Base-by-base conservation (phyloP, 2,329 filamentous ascomycete species). In the Beauveria sp. region DNA sequence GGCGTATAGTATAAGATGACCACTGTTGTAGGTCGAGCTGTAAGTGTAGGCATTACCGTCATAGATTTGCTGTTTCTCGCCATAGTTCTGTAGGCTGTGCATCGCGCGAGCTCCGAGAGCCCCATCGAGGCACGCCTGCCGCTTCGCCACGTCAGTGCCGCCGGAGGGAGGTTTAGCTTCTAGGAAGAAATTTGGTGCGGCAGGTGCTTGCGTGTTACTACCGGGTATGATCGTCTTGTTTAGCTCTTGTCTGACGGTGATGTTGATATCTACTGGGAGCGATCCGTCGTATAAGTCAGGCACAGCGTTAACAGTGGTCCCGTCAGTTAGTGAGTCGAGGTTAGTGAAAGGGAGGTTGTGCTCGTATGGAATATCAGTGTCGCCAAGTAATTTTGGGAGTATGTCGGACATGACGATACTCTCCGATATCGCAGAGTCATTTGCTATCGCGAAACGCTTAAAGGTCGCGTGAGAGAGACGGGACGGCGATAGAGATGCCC, bases 171-270 rank as follows among this genome's bases (percentile, higher is more conserved):
- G 72, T 63, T 78, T 78, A 0, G 66, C 71, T 55, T 73, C 73
- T 0, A 78, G 18, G 62, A 79, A 78, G 62, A 78, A 75, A 66
- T 79, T 78, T 4, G 75, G 75, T 38, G 65, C 68, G 6, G 73
- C 62, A 0, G 73, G 74, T 10, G 50, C 58, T 2, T 22, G 8
- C 1, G 0, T n/a, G 10, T 55, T 18, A n/a, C 18, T 47, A 1
- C n/a, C 55, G 16, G 42, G 58, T 26, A 49, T 30, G 20, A 60
- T 51, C 7, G 9, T 51, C 1, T 58, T 58, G 2, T 30, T 28
- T 1, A 57, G n/a, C 8, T 34, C 42, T 38, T 57, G 18, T 40
- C 43, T 43, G 5, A 72, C 6, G 0, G 38, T 14, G 38, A 40
- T 34, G 10, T 34, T 12, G 7, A 34, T 34, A 5, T 34, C 30